phyloP scores from a whole-genome alignment of 2,329 filamentous ascomycete species.

The Fusarium agapanthi region DNA sequence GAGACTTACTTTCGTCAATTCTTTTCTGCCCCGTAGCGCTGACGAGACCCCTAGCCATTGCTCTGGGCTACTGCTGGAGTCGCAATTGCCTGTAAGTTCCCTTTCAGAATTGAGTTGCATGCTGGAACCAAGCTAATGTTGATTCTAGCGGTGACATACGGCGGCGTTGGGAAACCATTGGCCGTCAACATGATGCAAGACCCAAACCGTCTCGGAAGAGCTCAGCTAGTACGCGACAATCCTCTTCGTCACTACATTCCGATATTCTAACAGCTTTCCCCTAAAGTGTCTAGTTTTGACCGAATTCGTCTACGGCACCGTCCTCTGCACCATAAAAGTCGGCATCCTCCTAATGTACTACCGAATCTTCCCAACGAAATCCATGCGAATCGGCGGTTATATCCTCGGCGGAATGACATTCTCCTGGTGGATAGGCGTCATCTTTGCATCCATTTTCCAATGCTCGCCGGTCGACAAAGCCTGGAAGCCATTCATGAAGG shows the following conservation, averaged over 20 bases:
- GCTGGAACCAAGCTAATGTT: fast-evolving
- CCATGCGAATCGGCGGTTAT: not conserved
- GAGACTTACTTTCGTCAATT: too few relatives aligned
- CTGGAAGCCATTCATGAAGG: slow-evolving; percentile 9
- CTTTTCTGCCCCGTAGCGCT: fast-evolving
- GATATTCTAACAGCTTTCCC: not conserved
- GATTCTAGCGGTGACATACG: not conserved
- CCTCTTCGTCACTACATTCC: too few relatives aligned
- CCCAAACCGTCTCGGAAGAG: not conserved
- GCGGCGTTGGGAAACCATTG: slow-evolving; percentile 1
- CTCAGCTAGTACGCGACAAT: not conserved
- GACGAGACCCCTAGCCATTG: not conserved
- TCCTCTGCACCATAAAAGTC: slow-evolving; percentile 1
- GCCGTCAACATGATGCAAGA: slow-evolving; percentile 3
- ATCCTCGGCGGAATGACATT: not conserved
- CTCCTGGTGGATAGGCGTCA: not conserved
- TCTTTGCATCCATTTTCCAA: slow-evolving; percentile 6
- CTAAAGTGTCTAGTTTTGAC: not conserved
- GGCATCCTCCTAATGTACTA: not conserved
- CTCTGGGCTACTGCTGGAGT: not conserved
- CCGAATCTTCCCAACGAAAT: slow-evolving; percentile 3
- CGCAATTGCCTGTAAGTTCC: not conserved
- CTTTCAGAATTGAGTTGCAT: not conserved
- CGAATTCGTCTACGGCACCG: slow-evolving; percentile 2
- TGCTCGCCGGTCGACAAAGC: not conserved